Evolutionary conservation across 805 yeast genomes (phyloP), one percentile per base, ranked within the genome.

Genomic region (Monosporozyma unispora): DNA sequence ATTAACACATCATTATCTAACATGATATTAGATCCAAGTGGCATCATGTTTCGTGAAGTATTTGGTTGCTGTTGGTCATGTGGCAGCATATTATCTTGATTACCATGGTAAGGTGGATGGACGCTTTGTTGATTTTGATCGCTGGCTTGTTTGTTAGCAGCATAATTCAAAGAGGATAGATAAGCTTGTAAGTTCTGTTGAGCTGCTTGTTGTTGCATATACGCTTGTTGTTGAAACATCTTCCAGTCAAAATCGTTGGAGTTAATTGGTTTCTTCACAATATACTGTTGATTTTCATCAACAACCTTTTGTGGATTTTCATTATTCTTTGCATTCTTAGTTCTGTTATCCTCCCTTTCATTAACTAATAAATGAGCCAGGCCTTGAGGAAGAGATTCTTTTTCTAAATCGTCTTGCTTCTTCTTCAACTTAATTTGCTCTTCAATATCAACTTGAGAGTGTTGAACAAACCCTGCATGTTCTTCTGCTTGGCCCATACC

Each of bases 331-430:
- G 35, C 35, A 31, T 31, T 31, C 35, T 16, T 11, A n/a, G 4
- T 38, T 31, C 4, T 31, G 18, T 29, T 35, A 10, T 38, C 44
- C 9, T 48, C 40, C 2, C 55, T 55, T 10, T 58, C 62, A 33
- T 58, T 67, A 21, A 70, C 70, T 45, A 79, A 58, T 43, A 79
- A 63, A 60, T 79, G 80, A 11, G 76, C 70, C 48, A 79, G 59
- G 12, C 80, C 75, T 57, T 74, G 74, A 3, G 84, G 84, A 44
- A 79, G 80, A 1, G 78, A 72, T 23, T 68, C 69, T 52, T 76
- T 70, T 33, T 78, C 78, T 48, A 78, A 64, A 49, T 71, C 46
- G 5, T 80, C 82, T 52, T 71, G 76, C 50, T 72, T 74, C 47
- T 74, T 67, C 50, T 67, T 70, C 39, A 76, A 63, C 53, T 75